These are phyloP conservation scores for Candida incommunis DNA, from an alignment of 805 yeast species.

Conservation along the genomic window DNA sequence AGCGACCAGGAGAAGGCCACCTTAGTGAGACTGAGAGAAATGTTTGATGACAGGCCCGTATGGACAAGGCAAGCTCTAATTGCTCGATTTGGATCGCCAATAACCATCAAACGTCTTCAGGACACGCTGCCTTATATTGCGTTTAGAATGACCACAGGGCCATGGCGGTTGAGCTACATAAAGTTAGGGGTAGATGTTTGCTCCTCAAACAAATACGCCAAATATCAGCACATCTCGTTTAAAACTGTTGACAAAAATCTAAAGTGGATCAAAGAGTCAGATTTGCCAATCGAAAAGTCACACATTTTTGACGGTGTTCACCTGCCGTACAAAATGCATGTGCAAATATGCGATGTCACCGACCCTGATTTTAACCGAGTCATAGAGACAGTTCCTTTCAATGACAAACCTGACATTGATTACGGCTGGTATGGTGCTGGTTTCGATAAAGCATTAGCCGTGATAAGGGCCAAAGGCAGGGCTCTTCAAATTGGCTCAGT, in stretches of 20 bases:
- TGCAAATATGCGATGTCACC: background rate
- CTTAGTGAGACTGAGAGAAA: constrained; percentile 20
- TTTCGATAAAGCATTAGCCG: background rate
- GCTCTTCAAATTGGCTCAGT: background rate
- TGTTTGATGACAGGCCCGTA: constrained; percentile 63
- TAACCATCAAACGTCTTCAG: constrained; percentile 28
- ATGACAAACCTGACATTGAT: background rate
- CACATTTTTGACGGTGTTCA: background rate
- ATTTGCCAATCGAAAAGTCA: constrained; percentile 1
- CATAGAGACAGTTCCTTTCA: background rate
- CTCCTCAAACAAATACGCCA: constrained; percentile 35
- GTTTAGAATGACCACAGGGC: constrained; percentile 75
- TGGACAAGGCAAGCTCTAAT: constrained; percentile 69
- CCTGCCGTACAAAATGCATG: background rate
- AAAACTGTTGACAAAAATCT: constrained; percentile 26
- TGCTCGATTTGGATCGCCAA: constrained; percentile 7
- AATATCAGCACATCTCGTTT: constrained; percentile 78
- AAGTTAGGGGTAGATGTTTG: constrained; percentile 70
- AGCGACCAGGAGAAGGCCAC: constrained; percentile 24
- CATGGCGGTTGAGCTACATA: constrained; percentile 84
- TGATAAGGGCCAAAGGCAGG: background rate
- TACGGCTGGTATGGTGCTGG: background rate
- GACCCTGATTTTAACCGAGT: background rate
- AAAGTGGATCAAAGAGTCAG: constrained; percentile 13
- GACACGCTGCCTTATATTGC: constrained; percentile 77